Evolutionary conservation across 352 stramenopile species (phyloP).

Genomic region (Phytophthora tubulina): DNA sequence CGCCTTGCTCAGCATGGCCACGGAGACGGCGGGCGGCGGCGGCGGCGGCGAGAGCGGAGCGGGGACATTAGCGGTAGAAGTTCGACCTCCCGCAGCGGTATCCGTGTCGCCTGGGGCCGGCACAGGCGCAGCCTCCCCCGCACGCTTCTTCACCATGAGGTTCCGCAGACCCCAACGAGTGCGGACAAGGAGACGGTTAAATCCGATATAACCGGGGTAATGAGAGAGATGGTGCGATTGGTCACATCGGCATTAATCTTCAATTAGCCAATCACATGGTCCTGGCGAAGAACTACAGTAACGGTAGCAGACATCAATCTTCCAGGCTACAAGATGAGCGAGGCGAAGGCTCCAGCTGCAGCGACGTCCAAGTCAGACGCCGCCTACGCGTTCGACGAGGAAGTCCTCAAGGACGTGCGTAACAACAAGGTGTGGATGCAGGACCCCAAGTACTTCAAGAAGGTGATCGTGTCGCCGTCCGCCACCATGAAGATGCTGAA

Average conservation of each 20-base stretch:
- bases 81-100: conserved; percentile 8
- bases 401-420: conserved; percentile 87
- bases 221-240: background rate
- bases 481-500: conserved; percentile 98
- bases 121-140: conserved; percentile 27
- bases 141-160: conserved; percentile 59
- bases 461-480: conserved; percentile 94
- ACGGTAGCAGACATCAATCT: conserved; percentile 31
- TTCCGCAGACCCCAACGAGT: conserved; percentile 17
- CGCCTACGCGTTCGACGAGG: conserved; percentile 85
- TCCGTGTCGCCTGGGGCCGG: conserved; percentile 19
- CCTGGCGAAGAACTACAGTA: no score
- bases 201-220: conserved; percentile 4
- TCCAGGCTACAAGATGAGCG: conserved; percentile 32
- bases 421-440: conserved; percentile 92
- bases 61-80: background rate
- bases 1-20: conserved; percentile 76
- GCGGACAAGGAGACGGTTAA: conserved; percentile 14
- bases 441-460: conserved; percentile 96
- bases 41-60: conserved; percentile 26
- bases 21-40: conserved; percentile 44
- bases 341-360: conserved; percentile 23
- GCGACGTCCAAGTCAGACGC: conserved; percentile 61
- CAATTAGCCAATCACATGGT: no score
- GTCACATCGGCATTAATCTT: background rate